Base-by-base conservation (phyloP, 1,284 basidiomycete genomes). In the Abortiporus biennis region DNA sequence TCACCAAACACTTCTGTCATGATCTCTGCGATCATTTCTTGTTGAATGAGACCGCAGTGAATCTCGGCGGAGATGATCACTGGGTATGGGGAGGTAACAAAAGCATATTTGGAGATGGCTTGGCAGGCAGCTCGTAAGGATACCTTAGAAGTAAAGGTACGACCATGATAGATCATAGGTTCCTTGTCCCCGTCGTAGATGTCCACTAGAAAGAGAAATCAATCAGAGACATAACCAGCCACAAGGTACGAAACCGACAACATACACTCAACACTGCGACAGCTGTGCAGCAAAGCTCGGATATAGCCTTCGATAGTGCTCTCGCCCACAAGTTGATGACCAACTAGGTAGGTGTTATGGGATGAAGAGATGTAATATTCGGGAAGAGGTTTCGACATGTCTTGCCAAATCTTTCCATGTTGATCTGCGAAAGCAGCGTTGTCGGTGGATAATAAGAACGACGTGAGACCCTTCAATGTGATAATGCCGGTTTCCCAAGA, bases 281-380 rank as follows among this genome's bases (percentile, higher is more conserved):
- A 97, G 22, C 92, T 85, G 44, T 89, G 87, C 38, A 96, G 70
- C 32, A 99, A 69, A 0, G 94, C 94, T 0, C 95, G 78, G 47
- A 97, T 92, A 58, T 98, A 99, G 0, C 95, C 95, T 57, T 98
- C 95, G 30, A 95, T 83, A 0, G 95, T 97, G 48, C 90, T 93
- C 42, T 87, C 84, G 2, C 96, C 95, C 6, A 94, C 80, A 44
- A 96, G 82, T 58, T 99, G 96, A 52, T 92, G 81, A 0, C 94
- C 94, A 9, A 97, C 84, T 3, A 99, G 80, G 56, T 99, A 99
- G 0, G 96, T 99, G 56, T 99, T 99, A 59, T 99, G 96, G 23
- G 92, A 95, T 13, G 91, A 89, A 3, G 91, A 93, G 54, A 98
- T 85, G 56, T 76, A 96, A 61, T 98, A 98, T 46, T 96, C 87